Conservation (phyloP, 768 basidiomycete species). For the Psilocybe sp. region DNA sequence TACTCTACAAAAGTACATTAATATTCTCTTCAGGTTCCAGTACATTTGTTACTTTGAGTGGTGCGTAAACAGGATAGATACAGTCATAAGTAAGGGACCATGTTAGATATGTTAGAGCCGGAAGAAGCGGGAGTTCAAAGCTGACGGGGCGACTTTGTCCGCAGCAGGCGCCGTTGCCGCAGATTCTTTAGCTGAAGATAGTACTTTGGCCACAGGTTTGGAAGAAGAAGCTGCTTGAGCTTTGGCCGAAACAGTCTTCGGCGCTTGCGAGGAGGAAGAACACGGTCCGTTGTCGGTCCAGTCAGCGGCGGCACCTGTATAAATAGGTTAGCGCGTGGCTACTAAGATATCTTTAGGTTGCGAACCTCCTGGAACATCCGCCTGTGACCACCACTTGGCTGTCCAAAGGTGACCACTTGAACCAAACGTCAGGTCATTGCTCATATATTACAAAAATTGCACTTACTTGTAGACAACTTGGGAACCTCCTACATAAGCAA, state of each 20-base stretch:
- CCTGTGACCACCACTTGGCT: conserved; percentile 64
- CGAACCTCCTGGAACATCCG: conserved; percentile 50
- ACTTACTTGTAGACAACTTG: conserved; percentile 51
- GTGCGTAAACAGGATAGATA: too few relatives aligned
- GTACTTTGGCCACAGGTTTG: neutral
- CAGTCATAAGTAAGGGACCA: neutral
- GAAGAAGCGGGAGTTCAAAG: conserved; percentile 24
- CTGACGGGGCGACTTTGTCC: neutral
- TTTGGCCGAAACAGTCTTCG: conserved; percentile 14
- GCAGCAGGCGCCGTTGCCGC: neutral
- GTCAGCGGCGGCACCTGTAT: conserved; percentile 42
- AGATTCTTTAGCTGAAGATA: too few relatives aligned
- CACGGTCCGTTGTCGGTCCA: conserved; percentile 62
- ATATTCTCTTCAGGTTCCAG: too few relatives aligned
- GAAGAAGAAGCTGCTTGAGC: conserved; percentile 5
- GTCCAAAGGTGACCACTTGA: conserved; percentile 38
- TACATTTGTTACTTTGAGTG: too few relatives aligned
- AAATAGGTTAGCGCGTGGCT: conserved; percentile 3
- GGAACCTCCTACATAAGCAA: conserved; percentile 49
- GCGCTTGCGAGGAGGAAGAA: conserved; percentile 20
- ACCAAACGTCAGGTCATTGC: conserved; percentile 2
- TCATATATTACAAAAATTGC: conserved; percentile 3
- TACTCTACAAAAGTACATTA: too few relatives aligned
- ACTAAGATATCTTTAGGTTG: conserved; percentile 2
- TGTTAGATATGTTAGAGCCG: conserved; percentile 11